A percentile compares a stretch with the other conserved stretches of the same genome.
Evolutionary conservation across 345 rosid species (phyloP).

Genomic region (Limnanthes douglasii): DNA sequence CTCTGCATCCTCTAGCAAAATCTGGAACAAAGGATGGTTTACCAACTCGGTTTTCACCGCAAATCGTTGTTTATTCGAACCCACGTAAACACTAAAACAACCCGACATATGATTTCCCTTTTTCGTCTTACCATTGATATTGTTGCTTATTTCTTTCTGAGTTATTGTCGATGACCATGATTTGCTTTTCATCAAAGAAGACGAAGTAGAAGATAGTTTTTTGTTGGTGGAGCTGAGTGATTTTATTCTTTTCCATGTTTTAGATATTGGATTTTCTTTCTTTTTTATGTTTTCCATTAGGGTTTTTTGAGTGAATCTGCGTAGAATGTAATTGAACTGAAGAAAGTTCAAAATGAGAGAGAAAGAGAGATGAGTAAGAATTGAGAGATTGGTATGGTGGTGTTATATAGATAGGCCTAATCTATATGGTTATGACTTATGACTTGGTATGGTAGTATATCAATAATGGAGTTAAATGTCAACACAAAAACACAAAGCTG

Average conservation of each 20-base stretch:
- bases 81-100: slow-evolving; percentile 64
- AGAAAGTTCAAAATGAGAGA: too few relatives aligned
- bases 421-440: too few relatives aligned
- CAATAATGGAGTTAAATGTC: too few relatives aligned
- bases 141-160: slow-evolving; percentile 2
- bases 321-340: too few relatives aligned
- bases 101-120: slow-evolving; percentile 21
- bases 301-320: too few relatives aligned
- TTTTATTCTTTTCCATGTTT: slow-evolving; percentile 51
- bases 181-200: slow-evolving; percentile 25
- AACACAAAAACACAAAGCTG: too few relatives aligned
- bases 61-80: slow-evolving; percentile 36
- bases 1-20: slow-evolving; percentile 66
- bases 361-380: too few relatives aligned
- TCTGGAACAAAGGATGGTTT: slow-evolving; percentile 59
- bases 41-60: slow-evolving; percentile 32
- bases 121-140: slow-evolving; percentile 4
- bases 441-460: too few relatives aligned
- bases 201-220: slow-evolving; percentile 1
- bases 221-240: slow-evolving; percentile 16
- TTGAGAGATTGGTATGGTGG: too few relatives aligned
- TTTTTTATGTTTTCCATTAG: too few relatives aligned
- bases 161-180: slow-evolving; percentile 20
- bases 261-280: slow-evolving; percentile 29
- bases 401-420: too few relatives aligned